These are phyloP conservation scores for Podaxis sp. DNA, from an alignment of 768 basidiomycete genomes.

Conservation along the genomic window DNA sequence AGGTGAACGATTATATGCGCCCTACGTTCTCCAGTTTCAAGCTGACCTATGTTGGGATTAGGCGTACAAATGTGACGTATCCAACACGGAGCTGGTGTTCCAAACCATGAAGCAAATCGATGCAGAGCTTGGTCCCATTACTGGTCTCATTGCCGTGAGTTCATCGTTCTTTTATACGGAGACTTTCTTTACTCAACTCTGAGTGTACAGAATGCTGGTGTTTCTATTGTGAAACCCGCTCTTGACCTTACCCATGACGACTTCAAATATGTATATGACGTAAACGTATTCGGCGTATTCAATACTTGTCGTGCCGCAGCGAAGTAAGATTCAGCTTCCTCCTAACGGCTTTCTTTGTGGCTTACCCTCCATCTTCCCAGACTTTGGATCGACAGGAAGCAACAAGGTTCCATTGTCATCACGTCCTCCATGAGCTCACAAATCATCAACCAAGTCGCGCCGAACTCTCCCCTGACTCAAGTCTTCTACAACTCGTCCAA, in stretches of 20 bases:
- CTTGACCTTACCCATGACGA: conserved; percentile 51
- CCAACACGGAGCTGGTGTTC: conserved; percentile 37
- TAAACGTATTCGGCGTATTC: conserved; percentile 66
- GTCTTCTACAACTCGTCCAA: conserved; percentile 68
- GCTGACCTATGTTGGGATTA: conserved; percentile 13
- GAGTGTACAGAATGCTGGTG: conserved; percentile 48
- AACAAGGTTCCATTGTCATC: conserved; percentile 54
- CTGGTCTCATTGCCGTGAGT: conserved; percentile 52
- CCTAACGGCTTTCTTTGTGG: background rate
- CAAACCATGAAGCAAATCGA: conserved; percentile 45
- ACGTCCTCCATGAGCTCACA: conserved; percentile 64
- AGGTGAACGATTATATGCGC: conserved; percentile 34
- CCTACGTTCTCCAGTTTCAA: background rate
- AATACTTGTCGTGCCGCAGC: conserved; percentile 57
- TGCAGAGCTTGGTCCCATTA: conserved; percentile 41
- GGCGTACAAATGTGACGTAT: conserved; percentile 64
- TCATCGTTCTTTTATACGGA: background rate
- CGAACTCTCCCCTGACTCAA: conserved; percentile 48
- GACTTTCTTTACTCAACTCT: background rate
- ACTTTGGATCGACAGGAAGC: conserved; percentile 35
- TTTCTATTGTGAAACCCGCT: conserved; percentile 60
- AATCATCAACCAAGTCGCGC: conserved; percentile 50
- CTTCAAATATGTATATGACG: conserved; percentile 48
- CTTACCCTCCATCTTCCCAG: conserved; percentile 20
- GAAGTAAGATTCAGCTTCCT: conserved; percentile 28